These are phyloP conservation scores for Fusarium bulbicola DNA, from an alignment of 2,329 filamentous ascomycete genomes.

Conservation along the genomic window DNA sequence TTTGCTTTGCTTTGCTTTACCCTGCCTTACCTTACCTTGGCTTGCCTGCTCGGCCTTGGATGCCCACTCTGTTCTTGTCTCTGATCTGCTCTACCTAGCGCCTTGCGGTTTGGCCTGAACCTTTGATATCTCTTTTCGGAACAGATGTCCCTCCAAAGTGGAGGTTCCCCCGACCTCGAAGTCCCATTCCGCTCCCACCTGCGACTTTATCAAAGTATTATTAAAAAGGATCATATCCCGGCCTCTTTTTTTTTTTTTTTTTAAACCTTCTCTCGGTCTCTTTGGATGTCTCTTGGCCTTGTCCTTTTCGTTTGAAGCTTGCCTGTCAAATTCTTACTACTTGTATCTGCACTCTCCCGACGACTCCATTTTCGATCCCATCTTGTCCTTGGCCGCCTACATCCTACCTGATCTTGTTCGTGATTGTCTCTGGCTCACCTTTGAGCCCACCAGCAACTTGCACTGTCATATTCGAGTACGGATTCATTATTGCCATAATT, in stretches of 20 bases:
- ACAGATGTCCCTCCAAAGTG: constrained; percentile 30
- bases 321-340: neutral
- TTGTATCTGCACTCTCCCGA: constrained; percentile 5
- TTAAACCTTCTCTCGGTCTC: neutral
- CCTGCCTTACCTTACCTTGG: neutral
- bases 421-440: constrained; percentile 30
- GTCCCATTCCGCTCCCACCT: constrained; percentile 10
- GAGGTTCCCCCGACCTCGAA: constrained; percentile 14
- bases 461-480: constrained; percentile 14
- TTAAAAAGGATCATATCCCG: constrained; percentile 36
- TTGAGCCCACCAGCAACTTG: constrained; percentile 26
- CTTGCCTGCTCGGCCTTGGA: neutral
- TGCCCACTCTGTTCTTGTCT: constrained; percentile 13
- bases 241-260: neutral
- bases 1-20: neutral
- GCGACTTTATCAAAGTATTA: constrained; percentile 23
- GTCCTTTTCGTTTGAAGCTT: neutral
- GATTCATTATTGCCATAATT: neutral
- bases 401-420: constrained; percentile 9
- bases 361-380: constrained; percentile 20
- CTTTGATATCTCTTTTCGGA: constrained; percentile 29
- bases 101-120: constrained; percentile 15
- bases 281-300: constrained; percentile 5
- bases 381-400: neutral
- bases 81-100: constrained; percentile 18